Evolutionary conservation across 805 yeast species (phyloP), one percentile per base, ranked within the genome.

Genomic region (Saturnispora sekii): DNA sequence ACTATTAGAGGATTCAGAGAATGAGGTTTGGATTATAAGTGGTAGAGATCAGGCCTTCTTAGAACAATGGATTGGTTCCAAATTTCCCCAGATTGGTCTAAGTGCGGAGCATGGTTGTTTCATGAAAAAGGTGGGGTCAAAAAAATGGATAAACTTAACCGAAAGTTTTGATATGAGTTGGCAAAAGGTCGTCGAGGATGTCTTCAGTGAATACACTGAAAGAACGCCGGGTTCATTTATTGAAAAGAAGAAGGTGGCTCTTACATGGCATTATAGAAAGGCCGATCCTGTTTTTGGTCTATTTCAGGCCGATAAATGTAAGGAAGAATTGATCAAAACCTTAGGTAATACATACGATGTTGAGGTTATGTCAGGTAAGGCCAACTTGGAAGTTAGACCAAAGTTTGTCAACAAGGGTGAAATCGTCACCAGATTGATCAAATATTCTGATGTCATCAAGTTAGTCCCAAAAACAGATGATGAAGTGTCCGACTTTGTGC

Each of bases 71-170:
- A 67, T 89, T 50, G 97, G 97, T 7, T 56, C 73, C 2, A 73
- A 73, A 50, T 69, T 74, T 46, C 69, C 73, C 15, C 63, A 70
- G 36, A 66, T 93, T 31, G 96, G 97, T 1, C 70, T 93, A 44
- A 81, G 94, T 47, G 97, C 98, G 0, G 99, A 93, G 60, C 99
- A 93, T 62, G 99, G 99, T 7, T 90, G 97, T 58, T 93, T 93
- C 57, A 75, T 90, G 74, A 84, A 83, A 58, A 81, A 76, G 51
- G 74, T 81, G n/a, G 78, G 79, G 9, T 58, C 70, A 1, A 63
- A 66, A 11, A 63, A 71, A 11, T 93, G 99, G 99, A 74, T 77
- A 31, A 93, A 93, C 57, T 70, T 93, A 45, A 82, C 96, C 10
- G 88, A 79, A 43, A 66, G 77, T 39, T 69, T 79, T 52, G 96